These are phyloP conservation scores for Aspergillus viridinutans DNA, from an alignment of 2,329 filamentous ascomycete species.

Conservation along the genomic window DNA sequence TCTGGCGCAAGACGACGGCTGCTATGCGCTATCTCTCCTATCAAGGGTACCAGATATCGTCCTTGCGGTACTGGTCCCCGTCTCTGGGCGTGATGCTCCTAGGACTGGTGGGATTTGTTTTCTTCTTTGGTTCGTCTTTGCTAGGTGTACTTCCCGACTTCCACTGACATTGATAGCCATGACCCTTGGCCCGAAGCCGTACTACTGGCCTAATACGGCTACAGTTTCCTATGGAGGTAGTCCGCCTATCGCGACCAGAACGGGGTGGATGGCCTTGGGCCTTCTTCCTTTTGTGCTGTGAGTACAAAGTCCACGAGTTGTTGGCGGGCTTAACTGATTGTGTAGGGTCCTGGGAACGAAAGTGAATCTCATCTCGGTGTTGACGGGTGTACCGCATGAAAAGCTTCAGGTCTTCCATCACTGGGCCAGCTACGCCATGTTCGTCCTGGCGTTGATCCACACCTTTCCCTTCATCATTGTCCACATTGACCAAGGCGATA, in stretches of 20 bases:
- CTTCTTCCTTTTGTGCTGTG: slow-evolving; percentile 51
- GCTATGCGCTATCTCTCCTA: slow-evolving; percentile 42
- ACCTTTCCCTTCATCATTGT: slow-evolving; percentile 59
- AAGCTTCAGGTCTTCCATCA: slow-evolving; percentile 53
- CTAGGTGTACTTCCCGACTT: too few relatives aligned
- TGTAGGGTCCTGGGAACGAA: slow-evolving; percentile 49
- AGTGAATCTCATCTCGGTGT: slow-evolving; percentile 51
- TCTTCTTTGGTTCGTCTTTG: slow-evolving; percentile 38
- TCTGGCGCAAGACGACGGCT: slow-evolving; percentile 34
- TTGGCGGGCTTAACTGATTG: slow-evolving; percentile 4
- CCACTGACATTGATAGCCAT: slow-evolving; percentile 30
- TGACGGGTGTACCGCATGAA: slow-evolving; percentile 56
- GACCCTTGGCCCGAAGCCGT: slow-evolving; percentile 49
- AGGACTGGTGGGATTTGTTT: slow-evolving; percentile 39
- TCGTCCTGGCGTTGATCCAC: slow-evolving; percentile 53
- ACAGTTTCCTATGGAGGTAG: slow-evolving; percentile 45
- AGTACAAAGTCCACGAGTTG: slow-evolving; percentile 1
- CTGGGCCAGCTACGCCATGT: slow-evolving; percentile 54
- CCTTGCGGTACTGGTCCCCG: slow-evolving; percentile 41
- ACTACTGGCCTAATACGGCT: slow-evolving; percentile 51
- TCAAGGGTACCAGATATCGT: slow-evolving; percentile 32
- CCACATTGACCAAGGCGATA: slow-evolving; percentile 46
- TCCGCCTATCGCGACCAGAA: slow-evolving; percentile 51
- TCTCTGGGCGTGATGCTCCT: slow-evolving; percentile 45
- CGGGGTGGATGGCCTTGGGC: slow-evolving; percentile 51